Percentiles rank a stretch among this genome's conserved stretches.
Conservation (phyloP, 768 basidiomycete genomes). For the Trichaptum fuscoviolaceum region DNA sequence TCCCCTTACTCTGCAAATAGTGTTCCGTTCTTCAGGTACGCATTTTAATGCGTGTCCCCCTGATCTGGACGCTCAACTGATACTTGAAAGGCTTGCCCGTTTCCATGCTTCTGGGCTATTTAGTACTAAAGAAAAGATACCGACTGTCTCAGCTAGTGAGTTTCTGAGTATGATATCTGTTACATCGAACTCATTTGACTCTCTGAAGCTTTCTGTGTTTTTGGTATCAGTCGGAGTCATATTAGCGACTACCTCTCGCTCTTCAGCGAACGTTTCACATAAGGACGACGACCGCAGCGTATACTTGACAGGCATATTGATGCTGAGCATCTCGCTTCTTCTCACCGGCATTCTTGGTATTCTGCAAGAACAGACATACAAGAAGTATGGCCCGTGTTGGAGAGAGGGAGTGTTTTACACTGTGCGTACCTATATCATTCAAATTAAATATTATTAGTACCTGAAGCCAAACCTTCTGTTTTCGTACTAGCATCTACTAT, state of each 20-base stretch:
- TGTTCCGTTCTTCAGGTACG: slow-evolving; percentile 79
- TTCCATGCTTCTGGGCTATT: slow-evolving; percentile 68
- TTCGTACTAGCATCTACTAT: slow-evolving; percentile 59
- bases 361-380: slow-evolving; percentile 74
- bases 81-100: slow-evolving; percentile 55
- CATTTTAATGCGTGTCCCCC: slow-evolving; percentile 11
- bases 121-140: slow-evolving; percentile 57
- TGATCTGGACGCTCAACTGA: slow-evolving; percentile 1
- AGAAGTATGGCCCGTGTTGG: slow-evolving; percentile 72
- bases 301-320: slow-evolving; percentile 62
- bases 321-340: slow-evolving; percentile 63
- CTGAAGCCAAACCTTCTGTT: too few species aligned
- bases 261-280: slow-evolving; percentile 19
- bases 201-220: slow-evolving; percentile 50
- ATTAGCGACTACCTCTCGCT: slow-evolving; percentile 64
- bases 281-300: slow-evolving; percentile 31
- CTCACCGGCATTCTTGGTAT: slow-evolving; percentile 66
- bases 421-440: slow-evolving; percentile 32
- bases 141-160: slow-evolving; percentile 56
- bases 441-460: too few species aligned
- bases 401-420: slow-evolving; percentile 82
- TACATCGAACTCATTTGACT: slow-evolving; percentile 2
- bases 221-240: slow-evolving; percentile 68
- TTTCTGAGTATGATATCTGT: slow-evolving; percentile 3
- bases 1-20: slow-evolving; percentile 73